Evolutionary conservation across 2,329 filamentous ascomycete species (phyloP).

Genomic region (Trichophyton mentagrophytes): DNA sequence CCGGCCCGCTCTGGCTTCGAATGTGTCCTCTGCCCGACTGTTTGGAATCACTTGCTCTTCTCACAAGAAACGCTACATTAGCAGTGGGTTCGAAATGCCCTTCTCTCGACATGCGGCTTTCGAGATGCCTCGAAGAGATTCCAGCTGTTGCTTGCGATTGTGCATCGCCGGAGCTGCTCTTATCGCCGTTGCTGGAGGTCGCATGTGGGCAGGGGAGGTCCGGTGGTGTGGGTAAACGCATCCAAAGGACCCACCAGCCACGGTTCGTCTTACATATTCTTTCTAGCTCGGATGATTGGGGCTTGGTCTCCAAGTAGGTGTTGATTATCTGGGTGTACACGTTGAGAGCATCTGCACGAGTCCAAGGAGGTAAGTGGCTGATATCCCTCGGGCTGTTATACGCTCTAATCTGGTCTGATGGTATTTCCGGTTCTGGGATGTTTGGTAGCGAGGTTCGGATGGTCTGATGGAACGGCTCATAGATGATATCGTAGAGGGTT

Average conservation of each 20-base stretch:
- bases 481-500: conserved; percentile 48
- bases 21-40: conserved; percentile 19
- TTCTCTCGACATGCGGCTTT: conserved; percentile 4
- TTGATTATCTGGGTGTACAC: conserved; percentile 49
- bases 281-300: conserved; percentile 40
- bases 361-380: conserved; percentile 28
- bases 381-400: not conserved
- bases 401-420: conserved; percentile 14
- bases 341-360: conserved; percentile 47
- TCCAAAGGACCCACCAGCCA: conserved; percentile 58
- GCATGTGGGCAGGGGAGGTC: not conserved
- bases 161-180: not conserved
- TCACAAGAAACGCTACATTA: conserved; percentile 36
- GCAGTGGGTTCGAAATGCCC: not conserved
- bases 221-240: conserved; percentile 33
- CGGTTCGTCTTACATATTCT: conserved; percentile 49
- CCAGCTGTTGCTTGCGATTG: not conserved
- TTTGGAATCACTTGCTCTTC: conserved; percentile 32
- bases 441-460: conserved; percentile 51
- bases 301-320: conserved; percentile 41
- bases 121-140: not conserved
- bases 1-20: conserved; percentile 18
- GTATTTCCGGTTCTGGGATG: conserved; percentile 43
- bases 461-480: conserved; percentile 45
- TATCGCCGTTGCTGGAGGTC: not conserved